Percentiles rank a stretch among this genome's conserved stretches.
Conservation (phyloP, 1,139 yeast genomes). For the Taphrina sp. region DNA sequence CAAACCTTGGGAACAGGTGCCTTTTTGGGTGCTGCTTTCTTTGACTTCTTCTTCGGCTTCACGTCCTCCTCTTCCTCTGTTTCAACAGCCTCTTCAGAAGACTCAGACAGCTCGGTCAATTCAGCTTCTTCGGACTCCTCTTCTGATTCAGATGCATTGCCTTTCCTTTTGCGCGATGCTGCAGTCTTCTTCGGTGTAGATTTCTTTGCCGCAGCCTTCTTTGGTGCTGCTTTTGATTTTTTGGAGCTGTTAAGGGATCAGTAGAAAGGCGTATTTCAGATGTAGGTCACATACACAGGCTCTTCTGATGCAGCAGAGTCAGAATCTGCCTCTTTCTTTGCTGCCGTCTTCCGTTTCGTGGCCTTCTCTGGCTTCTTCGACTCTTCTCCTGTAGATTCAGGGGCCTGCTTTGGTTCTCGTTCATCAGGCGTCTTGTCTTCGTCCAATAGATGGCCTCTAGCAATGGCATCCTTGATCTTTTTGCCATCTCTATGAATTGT, state of each 20-base stretch:
- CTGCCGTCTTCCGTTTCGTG: neutral
- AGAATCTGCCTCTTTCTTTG: neutral
- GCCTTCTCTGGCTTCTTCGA: conserved; percentile 1
- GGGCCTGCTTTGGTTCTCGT: neutral
- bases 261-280: neutral
- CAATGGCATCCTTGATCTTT: conserved; percentile 10
- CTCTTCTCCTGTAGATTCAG: neutral
- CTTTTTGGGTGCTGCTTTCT: neutral
- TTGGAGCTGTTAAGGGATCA: neutral
- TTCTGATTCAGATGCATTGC: neutral
- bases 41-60: conserved; percentile 1
- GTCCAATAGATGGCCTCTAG: neutral
- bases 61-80: conserved; percentile 6
- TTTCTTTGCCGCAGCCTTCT: conserved; percentile 38
- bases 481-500: neutral
- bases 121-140: neutral
- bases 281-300: neutral
- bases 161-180: neutral
- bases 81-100: conserved; percentile 2
- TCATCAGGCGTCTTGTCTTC: conserved; percentile 10
- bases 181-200: conserved; percentile 30
- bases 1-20: too few species aligned
- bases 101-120: neutral
- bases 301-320: neutral
- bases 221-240: conserved; percentile 29